Evolutionary conservation across 148 eudicot species (phyloP), one percentile per base, ranked within the genome.

Genomic region (Vaccinium vitisidaea): DNA sequence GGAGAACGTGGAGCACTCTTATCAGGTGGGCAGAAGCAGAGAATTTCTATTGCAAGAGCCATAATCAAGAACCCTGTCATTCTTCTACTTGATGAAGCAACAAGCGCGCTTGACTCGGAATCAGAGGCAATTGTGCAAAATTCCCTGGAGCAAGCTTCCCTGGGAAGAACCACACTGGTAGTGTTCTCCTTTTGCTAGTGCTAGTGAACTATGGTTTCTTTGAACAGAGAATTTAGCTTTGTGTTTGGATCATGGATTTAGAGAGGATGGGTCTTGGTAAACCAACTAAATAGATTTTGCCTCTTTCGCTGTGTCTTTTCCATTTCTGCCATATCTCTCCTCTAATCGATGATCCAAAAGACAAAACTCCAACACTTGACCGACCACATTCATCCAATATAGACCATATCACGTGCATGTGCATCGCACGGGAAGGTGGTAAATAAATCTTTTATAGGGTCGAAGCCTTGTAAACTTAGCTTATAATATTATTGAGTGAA

Each of bases 1-100:
- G 99, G 99, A 56, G 99, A 96, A 87, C 85, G 95, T 83, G 99
- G 98, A 80, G 90, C 95, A 10, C 93, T 96, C 11, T 65, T 94
- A 82, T 96, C 99, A 46, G 99, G 99, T 1, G 99, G 99, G 25
- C 99, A 96, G 82, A 96, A 96, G 92, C 99, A 96, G 77, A 67
- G 99, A 75, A 96, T 96, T 10, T 95, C 99, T 48, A 96, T 96
- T 12, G 97, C 99, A n/a, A 90, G 99, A 77, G 99, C 99, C 50
- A 91, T 93, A 10, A 92, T 96, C 74, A 93, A 90, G 86, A 96
- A 96, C 87, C 98, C 99, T 36, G 90, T 87, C 50, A 94, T 96
- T 86, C 95, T 96, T 54, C 91, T 96, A 56, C 95, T 96, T 2
- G 99, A 96, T 82, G 99, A 96, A 91, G 99, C 99, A 46, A 96